A percentile compares a stretch with the other conserved stretches of the same genome.
Conservation (phyloP, 2,329 filamentous ascomycete genomes). For the Raffaelea ambrosiae region DNA sequence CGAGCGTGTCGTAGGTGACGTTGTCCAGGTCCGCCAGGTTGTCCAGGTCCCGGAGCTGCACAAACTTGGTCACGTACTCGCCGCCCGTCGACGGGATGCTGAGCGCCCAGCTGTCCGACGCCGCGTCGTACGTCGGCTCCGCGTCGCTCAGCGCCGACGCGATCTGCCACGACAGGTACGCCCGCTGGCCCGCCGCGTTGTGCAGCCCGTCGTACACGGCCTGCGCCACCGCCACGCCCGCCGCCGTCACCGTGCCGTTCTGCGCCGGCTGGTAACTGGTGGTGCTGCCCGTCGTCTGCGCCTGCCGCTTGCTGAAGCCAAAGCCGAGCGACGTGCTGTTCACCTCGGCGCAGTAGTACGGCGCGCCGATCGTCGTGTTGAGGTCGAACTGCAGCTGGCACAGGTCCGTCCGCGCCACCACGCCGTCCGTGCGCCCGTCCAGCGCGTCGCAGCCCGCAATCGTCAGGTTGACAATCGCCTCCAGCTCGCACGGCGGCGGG, state of each 20-base stretch:
- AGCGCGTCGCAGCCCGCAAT: constrained; percentile 15
- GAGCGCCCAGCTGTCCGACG: constrained; percentile 12
- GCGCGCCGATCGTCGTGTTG: constrained; percentile 33
- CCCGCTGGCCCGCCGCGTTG: constrained; percentile 24
- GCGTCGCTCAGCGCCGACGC: constrained; percentile 21
- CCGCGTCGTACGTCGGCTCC: constrained; percentile 20
- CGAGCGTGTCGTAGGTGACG: constrained; percentile 44
- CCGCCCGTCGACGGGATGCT: constrained; percentile 12
- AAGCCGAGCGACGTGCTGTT: constrained; percentile 29
- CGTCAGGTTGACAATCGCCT: constrained; percentile 10
- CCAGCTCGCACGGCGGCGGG: constrained; percentile 23
- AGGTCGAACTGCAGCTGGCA: constrained; percentile 37
- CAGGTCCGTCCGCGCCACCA: constrained; percentile 17
- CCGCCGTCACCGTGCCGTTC: constrained; percentile 12
- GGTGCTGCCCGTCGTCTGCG: neutral
- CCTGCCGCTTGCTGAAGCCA: neutral
- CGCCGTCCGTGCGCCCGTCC: constrained; percentile 15
- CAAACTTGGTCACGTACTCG: constrained; percentile 21
- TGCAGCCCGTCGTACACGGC: constrained; percentile 26
- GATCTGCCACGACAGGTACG: constrained; percentile 19
- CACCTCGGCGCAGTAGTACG: constrained; percentile 20
- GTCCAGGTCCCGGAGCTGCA: constrained; percentile 23
- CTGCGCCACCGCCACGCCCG: constrained; percentile 18
- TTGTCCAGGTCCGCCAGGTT: constrained; percentile 24
- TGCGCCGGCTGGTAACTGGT: constrained; percentile 3